Base-by-base conservation (phyloP, 1,284 basidiomycete genomes). In the Spongiforma sp. region DNA sequence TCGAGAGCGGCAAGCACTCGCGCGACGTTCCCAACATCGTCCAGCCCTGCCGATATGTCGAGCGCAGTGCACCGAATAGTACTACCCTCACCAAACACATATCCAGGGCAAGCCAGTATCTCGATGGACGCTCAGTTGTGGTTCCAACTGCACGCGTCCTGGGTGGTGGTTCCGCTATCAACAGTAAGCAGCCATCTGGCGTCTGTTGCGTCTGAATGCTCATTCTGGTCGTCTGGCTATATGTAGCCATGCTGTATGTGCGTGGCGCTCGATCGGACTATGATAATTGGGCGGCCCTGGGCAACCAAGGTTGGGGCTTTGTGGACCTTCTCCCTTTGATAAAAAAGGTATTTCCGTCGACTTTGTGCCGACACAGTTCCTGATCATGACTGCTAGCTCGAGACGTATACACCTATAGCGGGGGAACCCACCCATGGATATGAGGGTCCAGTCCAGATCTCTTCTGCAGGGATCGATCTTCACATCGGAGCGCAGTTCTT, bases 221-320 rank as follows among this genome's bases (percentile, higher is more conserved):
- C 17, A 26, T n/a, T 6, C 54, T 34, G 37, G 2, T 33, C 12
- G 24, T 60, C 34, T 32, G 26, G 24, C 8, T 59, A 5, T 32
- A 28, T 48, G 14, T 59, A 88, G 86, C 84, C 68, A 77, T 80
- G 62, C 80, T 84, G 70, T 89, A 88, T 64, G 83, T 81, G 7
- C 82, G 87, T 9, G 82, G 82, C 0, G 74, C 83, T 33, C 80
- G 82, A 5, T 86, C 85, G 1, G 86, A 88, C 68, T 88, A 83
- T 61, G 85, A 87, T 60, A 84, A 82, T 57, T 88, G 86, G 86
- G 81, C 82, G 67, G 65, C 75, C 6, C 73, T 84, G 30, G 78
- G 78, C 2, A 87, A 87, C 65, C 71, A 78, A 12, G 86, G 86
- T 10, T 88, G 86, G 86, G 80, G 82, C 28, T 83, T 67, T 36